Evolutionary conservation across 805 yeast genomes (phyloP), one percentile per base, ranked within the genome.

Genomic region (Saccharomycopsis oosterbeekiorum): DNA sequence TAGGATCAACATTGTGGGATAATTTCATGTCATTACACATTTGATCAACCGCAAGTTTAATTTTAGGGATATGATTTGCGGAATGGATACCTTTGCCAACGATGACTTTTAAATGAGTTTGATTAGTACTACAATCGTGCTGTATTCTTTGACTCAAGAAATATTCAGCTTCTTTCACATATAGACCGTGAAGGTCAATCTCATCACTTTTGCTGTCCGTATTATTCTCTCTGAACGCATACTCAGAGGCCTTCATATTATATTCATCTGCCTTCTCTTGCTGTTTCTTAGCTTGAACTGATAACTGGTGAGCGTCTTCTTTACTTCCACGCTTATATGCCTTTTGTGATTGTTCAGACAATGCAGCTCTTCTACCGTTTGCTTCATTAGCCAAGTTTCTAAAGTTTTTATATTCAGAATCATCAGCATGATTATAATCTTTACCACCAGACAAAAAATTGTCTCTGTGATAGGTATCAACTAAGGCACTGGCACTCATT

Each of bases 41-140:
- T 57, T 82, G 80, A 69, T 89, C 94, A 19, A 91, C 83, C 0
- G 97, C 97, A 1, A 97, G 97, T 71, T 86, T 88, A 67, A 93
- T 74, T 72, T 91, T 92, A 51, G 97, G 92, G 59, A 89, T 81
- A 14, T 96, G 96, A 66, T 84, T 78, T 59, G 80, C 78, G 0
- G 97, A 89, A 71, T 92, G 98, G 51, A 84, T 70, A 8, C 97
- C 98, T 73, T 93, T 93, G 10, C 98, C 98, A 10, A 91, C 97
- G 71, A 93, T 92, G 21, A 90, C 94, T 65, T 84, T 82, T 54
- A 93, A 74, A 57, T 80, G 82, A 2, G 80, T 72, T 69, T 89
- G 94, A 60, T 81, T 76, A 26, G 82, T 75, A 43, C 69, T 69
- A 15, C 83, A 78, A 59, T 85, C 89, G 34, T 83, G 84, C n/a